Conservation (phyloP, 208 protist species). For the Trypanosoma melophagium region DNA sequence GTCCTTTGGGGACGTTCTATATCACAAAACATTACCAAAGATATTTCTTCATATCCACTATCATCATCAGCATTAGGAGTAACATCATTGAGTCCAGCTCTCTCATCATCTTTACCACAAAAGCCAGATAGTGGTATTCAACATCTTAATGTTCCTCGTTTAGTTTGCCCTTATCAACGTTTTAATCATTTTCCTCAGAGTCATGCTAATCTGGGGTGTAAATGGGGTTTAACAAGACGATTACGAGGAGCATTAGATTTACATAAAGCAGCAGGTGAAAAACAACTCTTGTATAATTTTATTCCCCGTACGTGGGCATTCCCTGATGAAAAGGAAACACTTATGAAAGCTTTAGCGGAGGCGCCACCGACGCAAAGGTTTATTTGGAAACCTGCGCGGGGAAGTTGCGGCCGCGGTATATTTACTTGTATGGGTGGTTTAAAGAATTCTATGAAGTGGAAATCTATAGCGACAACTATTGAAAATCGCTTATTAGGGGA, state of each 20-base stretch:
- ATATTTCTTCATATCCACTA: neutral
- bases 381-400: slow-evolving; percentile 90
- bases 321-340: slow-evolving; percentile 57
- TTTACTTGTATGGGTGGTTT: slow-evolving; percentile 57
- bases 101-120: too few species aligned
- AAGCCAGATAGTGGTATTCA: neutral
- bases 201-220: slow-evolving; percentile 80
- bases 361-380: slow-evolving; percentile 40
- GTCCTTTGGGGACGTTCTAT: slow-evolving; percentile 78
- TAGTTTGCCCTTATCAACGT: slow-evolving; percentile 42
- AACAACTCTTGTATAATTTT: slow-evolving; percentile 46
- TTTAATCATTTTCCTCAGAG: slow-evolving; percentile 90
- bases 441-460: slow-evolving; percentile 44
- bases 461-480: slow-evolving; percentile 53
- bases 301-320: slow-evolving; percentile 83
- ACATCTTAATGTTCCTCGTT: slow-evolving; percentile 15
- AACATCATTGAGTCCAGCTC: too few species aligned
- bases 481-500: slow-evolving; percentile 36
- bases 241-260: slow-evolving; percentile 25
- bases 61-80: neutral
- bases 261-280: slow-evolving; percentile 13
- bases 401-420: slow-evolving; percentile 90
- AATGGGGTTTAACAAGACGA: slow-evolving; percentile 73
- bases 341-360: slow-evolving; percentile 45
- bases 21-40: slow-evolving; percentile 22